These are phyloP conservation scores for Alloteropsis angusta DNA, from an alignment of 202 grass and related monocot species.

Conservation along the genomic window DNA sequence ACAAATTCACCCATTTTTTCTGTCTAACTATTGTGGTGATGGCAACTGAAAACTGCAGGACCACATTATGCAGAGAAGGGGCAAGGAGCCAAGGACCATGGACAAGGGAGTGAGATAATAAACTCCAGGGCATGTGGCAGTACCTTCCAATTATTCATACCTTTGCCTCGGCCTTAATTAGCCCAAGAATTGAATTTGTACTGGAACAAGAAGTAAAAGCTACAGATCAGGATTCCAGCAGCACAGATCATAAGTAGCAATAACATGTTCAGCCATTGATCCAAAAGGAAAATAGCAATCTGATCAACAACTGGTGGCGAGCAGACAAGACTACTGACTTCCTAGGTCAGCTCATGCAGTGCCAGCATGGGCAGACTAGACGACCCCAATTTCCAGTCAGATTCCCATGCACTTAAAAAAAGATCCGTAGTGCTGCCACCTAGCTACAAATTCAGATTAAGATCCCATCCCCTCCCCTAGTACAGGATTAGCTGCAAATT, in stretches of 20 bases:
- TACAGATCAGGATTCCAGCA: neutral
- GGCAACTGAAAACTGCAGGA: constrained; percentile 2
- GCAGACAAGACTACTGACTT: constrained; percentile 5
- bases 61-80: constrained; percentile 22
- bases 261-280: neutral
- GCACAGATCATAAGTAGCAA: neutral
- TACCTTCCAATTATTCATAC: constrained; percentile 27
- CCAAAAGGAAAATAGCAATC: neutral
- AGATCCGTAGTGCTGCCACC: neutral
- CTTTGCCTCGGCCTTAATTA: neutral
- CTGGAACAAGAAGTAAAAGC: neutral
- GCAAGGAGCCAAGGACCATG: no score
- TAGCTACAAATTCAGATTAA: constrained; percentile 15
- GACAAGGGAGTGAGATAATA: constrained; percentile 6
- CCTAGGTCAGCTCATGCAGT: constrained; percentile 18
- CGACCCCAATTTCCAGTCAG: constrained; percentile 7
- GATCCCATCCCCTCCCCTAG: constrained; percentile 17
- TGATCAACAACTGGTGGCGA: neutral
- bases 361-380: constrained; percentile 20
- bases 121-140: neutral
- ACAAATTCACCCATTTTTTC: neutral
- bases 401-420: constrained; percentile 7
- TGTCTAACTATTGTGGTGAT: neutral
- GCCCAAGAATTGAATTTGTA: neutral
- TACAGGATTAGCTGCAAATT: constrained; percentile 29